Percentiles rank a stretch among this genome's conserved stretches.
phyloP scores from a whole-genome alignment of 2,329 filamentous ascomycete genomes.

The Tolypocladium paradoxum region DNA sequence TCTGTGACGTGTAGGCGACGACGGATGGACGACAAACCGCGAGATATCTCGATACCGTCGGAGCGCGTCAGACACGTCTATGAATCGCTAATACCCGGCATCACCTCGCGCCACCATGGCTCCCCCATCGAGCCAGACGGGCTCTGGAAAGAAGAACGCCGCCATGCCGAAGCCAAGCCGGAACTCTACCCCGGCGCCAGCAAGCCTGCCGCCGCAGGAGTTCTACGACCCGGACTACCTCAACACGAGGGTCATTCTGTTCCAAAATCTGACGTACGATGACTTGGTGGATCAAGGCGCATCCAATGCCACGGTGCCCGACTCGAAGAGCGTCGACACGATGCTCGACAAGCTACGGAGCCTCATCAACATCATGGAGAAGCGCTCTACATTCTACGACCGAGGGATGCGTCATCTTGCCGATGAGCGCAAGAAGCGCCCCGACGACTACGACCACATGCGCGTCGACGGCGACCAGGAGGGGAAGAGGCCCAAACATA shows the following conservation, averaged over 20 bases:
- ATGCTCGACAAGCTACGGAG: constrained; percentile 53
- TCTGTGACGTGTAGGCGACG: too few species aligned
- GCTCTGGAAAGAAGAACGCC: constrained; percentile 53
- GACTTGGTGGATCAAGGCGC: constrained; percentile 56
- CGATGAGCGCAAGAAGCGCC: constrained; percentile 50
- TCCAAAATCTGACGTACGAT: constrained; percentile 53
- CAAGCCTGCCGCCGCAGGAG: constrained; percentile 43
- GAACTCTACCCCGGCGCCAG: constrained; percentile 59
- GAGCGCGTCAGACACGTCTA: not conserved
- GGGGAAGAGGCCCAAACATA: constrained; percentile 54
- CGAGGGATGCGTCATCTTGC: constrained; percentile 62
- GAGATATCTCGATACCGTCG: too few species aligned
- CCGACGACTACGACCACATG: constrained; percentile 40
- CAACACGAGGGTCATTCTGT: constrained; percentile 48
- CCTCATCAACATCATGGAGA: constrained; percentile 56
- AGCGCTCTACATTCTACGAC: constrained; percentile 57
- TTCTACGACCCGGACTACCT: constrained; percentile 54
- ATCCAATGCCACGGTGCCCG: constrained; percentile 46
- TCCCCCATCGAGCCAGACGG: constrained; percentile 47
- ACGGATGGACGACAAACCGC: too few species aligned
- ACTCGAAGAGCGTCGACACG: constrained; percentile 52
- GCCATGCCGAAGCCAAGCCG: constrained; percentile 60
- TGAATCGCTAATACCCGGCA: constrained; percentile 1
- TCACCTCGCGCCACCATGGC: constrained; percentile 33
- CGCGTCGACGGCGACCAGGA: constrained; percentile 38